phyloP scores from a whole-genome alignment of 257 asterid species.

The Scutellaria barbata region DNA sequence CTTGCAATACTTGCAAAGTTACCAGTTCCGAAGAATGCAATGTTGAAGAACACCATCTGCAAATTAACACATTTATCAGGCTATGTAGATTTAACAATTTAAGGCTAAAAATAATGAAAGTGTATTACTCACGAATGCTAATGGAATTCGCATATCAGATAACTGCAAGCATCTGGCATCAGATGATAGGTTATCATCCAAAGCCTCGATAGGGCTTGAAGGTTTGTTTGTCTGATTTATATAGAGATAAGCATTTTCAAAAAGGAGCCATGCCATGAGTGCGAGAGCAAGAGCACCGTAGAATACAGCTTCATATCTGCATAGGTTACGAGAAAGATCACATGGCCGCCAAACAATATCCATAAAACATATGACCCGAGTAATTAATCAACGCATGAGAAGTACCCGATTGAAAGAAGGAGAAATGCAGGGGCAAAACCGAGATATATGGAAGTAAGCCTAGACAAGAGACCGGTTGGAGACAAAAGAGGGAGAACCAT shows the following conservation, averaged over 20 bases:
- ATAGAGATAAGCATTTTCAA: constrained; percentile 70
- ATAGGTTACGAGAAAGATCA: constrained; percentile 17
- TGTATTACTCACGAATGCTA: constrained; percentile 74
- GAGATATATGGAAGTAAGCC: constrained; percentile 86
- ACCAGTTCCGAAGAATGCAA: constrained; percentile 98
- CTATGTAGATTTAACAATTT: background rate
- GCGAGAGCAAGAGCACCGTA: constrained; percentile 89
- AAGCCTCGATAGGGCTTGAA: constrained; percentile 45
- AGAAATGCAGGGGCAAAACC: constrained; percentile 97
- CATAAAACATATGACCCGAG: constrained; percentile 3
- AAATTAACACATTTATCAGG: background rate
- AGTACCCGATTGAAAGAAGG: constrained; percentile 93
- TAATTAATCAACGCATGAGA: constrained; percentile 31
- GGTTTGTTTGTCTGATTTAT: constrained; percentile 50
- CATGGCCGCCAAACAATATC: constrained; percentile 14
- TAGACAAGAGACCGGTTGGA: constrained; percentile 66
- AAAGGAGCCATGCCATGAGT: constrained; percentile 89
- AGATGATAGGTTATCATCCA: constrained; percentile 56
- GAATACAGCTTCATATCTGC: constrained; percentile 96
- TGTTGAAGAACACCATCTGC: constrained; percentile 95
- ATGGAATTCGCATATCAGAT: constrained; percentile 82
- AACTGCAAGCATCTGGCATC: constrained; percentile 65
- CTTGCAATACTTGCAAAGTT: constrained; percentile 97
- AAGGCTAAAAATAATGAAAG: background rate
- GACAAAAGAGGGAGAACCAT: constrained; percentile 93